Evolutionary conservation across 2,329 filamentous ascomycete species (phyloP).

Genomic region (Sodiomyces alkalinus): DNA sequence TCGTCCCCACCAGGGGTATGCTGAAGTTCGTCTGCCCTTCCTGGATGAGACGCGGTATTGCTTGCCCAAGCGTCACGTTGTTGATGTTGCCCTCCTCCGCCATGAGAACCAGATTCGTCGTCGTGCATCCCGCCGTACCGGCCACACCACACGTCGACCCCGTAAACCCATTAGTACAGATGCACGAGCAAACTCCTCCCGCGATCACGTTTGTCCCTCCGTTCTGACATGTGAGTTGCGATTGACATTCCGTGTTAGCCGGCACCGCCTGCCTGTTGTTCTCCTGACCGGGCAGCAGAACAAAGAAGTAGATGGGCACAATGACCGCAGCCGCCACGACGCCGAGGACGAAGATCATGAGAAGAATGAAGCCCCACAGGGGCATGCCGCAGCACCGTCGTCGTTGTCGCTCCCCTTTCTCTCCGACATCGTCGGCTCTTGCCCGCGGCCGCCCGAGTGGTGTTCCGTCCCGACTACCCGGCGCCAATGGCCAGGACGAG

Average conservation of each 20-base stretch:
- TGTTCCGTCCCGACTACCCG: too few species aligned
- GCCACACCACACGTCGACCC: slow-evolving; percentile 34
- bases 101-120: slow-evolving; percentile 27
- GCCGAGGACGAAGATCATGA: slow-evolving; percentile 49
- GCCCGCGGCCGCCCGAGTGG: too few species aligned
- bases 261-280: slow-evolving; percentile 17
- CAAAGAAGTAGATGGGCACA: slow-evolving; percentile 54
- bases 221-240: slow-evolving; percentile 54
- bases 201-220: slow-evolving; percentile 63
- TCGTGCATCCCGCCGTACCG: slow-evolving; percentile 36
- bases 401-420: slow-evolving; percentile 21
- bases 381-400: slow-evolving; percentile 75
- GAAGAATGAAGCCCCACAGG: slow-evolving; percentile 58
- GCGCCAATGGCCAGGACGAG: slow-evolving; percentile 33
- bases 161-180: slow-evolving; percentile 81
- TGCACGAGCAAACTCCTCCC: slow-evolving; percentile 59
- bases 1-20: slow-evolving; percentile 54
- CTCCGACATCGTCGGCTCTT: slow-evolving; percentile 11
- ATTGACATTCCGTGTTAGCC: slow-evolving; percentile 38
- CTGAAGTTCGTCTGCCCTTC: slow-evolving; percentile 54
- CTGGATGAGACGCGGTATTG: slow-evolving; percentile 59
- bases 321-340: slow-evolving; percentile 70
- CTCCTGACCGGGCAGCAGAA: slow-evolving; percentile 33
- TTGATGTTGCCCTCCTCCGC: slow-evolving; percentile 22
- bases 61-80: slow-evolving; percentile 69